phyloP scores from a whole-genome alignment of 768 basidiomycete species.

The Hericium alpestre region DNA sequence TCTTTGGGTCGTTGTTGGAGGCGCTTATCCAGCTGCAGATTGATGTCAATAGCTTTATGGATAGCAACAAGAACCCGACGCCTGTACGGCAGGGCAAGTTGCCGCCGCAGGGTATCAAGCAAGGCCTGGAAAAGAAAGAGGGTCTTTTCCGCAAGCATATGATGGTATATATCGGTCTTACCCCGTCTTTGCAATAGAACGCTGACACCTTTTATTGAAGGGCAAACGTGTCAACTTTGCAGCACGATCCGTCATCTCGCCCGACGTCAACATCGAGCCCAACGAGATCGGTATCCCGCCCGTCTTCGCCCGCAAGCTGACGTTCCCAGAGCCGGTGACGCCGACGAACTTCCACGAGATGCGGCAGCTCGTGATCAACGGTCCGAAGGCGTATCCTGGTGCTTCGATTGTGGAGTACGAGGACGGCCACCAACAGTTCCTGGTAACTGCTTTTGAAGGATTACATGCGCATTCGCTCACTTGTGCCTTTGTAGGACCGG shows the following conservation, averaged over 20 bases:
- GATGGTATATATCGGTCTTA: constrained; percentile 60
- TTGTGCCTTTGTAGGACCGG: constrained; percentile 49
- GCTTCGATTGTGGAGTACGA: constrained; percentile 93
- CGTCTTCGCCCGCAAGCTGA: constrained; percentile 91
- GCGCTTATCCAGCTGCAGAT: constrained; percentile 82
- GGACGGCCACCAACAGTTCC: constrained; percentile 77
- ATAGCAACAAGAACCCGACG: constrained; percentile 89
- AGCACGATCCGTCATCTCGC: constrained; percentile 99
- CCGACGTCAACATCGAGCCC: constrained; percentile 97
- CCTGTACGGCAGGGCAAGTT: constrained; percentile 79
- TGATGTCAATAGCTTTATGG: constrained; percentile 95
- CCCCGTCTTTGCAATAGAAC: background rate
- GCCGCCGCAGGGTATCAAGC: constrained; percentile 90
- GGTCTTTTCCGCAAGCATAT: constrained; percentile 96
- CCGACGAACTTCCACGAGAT: constrained; percentile 81
- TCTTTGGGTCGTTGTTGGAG: constrained; percentile 66
- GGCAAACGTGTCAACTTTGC: constrained; percentile 99
- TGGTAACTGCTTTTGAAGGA: constrained; percentile 37
- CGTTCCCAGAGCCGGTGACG: constrained; percentile 96
- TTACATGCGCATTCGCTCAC: background rate
- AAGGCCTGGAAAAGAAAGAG: constrained; percentile 96
- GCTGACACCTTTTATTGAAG: constrained; percentile 28
- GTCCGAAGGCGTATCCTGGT: constrained; percentile 81
- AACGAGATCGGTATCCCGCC: constrained; percentile 98
- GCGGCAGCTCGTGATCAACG: constrained; percentile 83